Base-by-base conservation (phyloP, 129 eudicot genomes). In the Tagetes erecta region DNA sequence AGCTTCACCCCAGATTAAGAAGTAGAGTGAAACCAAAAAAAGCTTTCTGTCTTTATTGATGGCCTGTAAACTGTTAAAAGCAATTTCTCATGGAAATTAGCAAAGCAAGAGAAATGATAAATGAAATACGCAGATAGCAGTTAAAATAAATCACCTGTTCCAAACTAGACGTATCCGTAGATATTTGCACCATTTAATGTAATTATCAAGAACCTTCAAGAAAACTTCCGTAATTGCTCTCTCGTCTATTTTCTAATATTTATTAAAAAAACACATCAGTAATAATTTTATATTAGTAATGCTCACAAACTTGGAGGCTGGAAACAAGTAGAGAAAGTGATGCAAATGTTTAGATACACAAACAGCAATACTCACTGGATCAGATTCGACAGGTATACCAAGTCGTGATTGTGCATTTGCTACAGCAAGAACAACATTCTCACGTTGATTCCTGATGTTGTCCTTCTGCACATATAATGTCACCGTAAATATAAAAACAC, bases 1-100 rank as follows among this genome's bases (percentile, higher is more conserved):
- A 76, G 97, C 99, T 88, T 95, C 99, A 63, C 99, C 99, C 99
- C 99, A 95, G 57, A 95, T 88, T 65, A 89, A 85, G 76, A 83
- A 86, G 82, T 95, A 95, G 36, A 95, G 76, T 27, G 99, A 91
- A 77, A 95, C 83, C 47, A 95, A 76, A 82, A 91, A 91, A 72
- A 95, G 90, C 77, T 87, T 95, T 79, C 97, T 87, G 72, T 95
- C 99, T 82, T 86, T 83, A 70, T 87, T 87, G 72, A 91, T 91
- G 72, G 99, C 99, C 83, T 91, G 96, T 73, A 91, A 82, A 59
- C 99, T 95, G 83, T 68, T 60, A 35, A 52, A 71, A 78, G 67
- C 72, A 78, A 56, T 35, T 80, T 35, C 62, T 20, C 51, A 31
- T 3, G 45, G 13, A 57, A 40, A 68, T 78, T 45, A 83, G 69